Evolutionary conservation across 2,329 filamentous ascomycete species (phyloP).

Genomic region (Neofusicoccum parvum): DNA sequence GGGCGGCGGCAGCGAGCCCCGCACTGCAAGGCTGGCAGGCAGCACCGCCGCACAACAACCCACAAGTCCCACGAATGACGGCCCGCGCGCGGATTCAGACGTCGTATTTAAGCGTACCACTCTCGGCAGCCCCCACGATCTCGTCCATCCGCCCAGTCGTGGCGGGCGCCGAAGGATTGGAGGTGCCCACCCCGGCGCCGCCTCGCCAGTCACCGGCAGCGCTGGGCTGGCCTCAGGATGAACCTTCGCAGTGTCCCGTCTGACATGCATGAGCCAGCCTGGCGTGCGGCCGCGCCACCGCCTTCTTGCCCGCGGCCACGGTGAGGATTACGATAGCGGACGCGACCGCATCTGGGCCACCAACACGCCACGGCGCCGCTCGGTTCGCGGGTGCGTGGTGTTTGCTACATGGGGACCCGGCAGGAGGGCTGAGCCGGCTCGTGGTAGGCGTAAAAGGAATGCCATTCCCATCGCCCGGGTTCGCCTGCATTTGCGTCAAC

Average conservation of each 20-base stretch:
- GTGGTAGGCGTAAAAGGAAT: neutral
- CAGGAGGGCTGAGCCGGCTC: neutral
- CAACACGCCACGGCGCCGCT: neutral
- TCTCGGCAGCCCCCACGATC: neutral
- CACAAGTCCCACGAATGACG: constrained; percentile 21
- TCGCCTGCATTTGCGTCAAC: neutral
- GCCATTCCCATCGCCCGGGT: neutral
- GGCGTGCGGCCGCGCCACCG: neutral
- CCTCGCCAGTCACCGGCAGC: neutral
- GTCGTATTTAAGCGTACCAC: neutral
- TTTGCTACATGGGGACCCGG: neutral
- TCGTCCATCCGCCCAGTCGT: neutral
- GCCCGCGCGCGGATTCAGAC: neutral
- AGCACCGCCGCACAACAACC: neutral
- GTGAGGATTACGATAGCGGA: constrained; percentile 13
- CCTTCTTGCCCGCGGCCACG: neutral
- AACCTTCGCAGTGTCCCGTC: neutral
- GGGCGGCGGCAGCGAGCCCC: neutral
- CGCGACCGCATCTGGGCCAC: neutral
- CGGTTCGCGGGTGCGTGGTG: neutral
- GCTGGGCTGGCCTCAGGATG: no score
- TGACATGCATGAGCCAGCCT: constrained; percentile 6
- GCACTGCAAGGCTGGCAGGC: neutral
- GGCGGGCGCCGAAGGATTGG: neutral
- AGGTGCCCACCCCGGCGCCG: neutral